Conservation (phyloP, 2,329 filamentous ascomycete genomes). For the Ophiostoma ips region DNA sequence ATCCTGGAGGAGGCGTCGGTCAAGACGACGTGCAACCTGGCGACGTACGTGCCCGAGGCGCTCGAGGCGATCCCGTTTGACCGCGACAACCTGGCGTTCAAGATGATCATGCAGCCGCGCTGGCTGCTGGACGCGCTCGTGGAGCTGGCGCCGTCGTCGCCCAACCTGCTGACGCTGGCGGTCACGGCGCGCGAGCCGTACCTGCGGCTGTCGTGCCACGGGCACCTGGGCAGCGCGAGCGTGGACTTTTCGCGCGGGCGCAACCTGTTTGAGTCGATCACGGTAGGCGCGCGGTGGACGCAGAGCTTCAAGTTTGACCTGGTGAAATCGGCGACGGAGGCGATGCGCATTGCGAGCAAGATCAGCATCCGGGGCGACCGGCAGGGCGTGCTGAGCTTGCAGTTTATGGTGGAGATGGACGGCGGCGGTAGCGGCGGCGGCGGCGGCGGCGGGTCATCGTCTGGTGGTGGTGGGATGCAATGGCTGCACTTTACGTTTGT, state of each 20-base stretch:
- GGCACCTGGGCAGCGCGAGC: slow-evolving; percentile 45
- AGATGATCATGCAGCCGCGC: slow-evolving; percentile 81
- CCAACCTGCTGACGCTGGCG: slow-evolving; percentile 54
- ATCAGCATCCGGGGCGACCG: slow-evolving; percentile 79
- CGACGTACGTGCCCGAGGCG: slow-evolving; percentile 67
- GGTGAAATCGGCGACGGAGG: slow-evolving; percentile 70
- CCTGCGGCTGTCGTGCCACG: slow-evolving; percentile 57
- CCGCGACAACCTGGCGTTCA: slow-evolving; percentile 65
- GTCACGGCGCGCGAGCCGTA: slow-evolving; percentile 53
- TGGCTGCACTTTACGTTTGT: slow-evolving; percentile 79
- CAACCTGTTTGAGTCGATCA: slow-evolving; percentile 62
- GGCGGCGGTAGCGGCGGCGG: not conserved
- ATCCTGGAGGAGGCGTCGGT: slow-evolving; percentile 76
- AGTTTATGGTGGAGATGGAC: slow-evolving; percentile 91
- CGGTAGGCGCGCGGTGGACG: slow-evolving; percentile 42
- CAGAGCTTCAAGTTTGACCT: slow-evolving; percentile 80
- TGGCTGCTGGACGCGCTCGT: slow-evolving; percentile 59
- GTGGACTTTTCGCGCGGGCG: slow-evolving; percentile 53
- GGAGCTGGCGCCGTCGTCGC: slow-evolving; percentile 57
- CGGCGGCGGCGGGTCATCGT: not conserved
- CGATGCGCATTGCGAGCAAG: slow-evolving; percentile 88
- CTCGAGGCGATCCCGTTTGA: slow-evolving; percentile 80
- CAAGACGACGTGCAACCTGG: slow-evolving; percentile 78
- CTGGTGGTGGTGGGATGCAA: slow-evolving; percentile 34
- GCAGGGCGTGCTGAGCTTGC: slow-evolving; percentile 82